Percentiles rank a stretch among this genome's conserved stretches.
Evolutionary conservation across 352 stramenopile species (phyloP).

Genomic region (Halophytophthora batemanensis): DNA sequence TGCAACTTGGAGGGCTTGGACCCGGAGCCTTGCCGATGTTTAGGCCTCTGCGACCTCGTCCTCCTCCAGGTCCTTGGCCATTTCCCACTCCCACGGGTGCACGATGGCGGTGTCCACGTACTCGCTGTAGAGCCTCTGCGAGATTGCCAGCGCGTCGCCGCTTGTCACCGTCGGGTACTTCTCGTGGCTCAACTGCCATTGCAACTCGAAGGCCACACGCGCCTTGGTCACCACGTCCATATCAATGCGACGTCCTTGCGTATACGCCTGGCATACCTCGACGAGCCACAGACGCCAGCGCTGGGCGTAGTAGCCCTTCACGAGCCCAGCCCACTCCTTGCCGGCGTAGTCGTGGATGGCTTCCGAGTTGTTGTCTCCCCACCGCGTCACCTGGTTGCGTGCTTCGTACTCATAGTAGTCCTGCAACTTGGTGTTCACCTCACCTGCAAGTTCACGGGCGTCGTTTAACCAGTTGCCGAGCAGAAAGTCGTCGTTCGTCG

Average conservation of each 20-base stretch:
- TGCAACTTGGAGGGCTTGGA: no score
- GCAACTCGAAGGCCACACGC: constrained; percentile 64
- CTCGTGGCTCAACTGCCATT: constrained; percentile 67
- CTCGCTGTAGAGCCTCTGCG: constrained; percentile 50
- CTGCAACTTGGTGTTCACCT: constrained; percentile 25
- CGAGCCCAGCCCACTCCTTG: constrained; percentile 74
- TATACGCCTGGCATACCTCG: constrained; percentile 68
- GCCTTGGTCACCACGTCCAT: constrained; percentile 38
- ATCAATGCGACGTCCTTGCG: constrained; percentile 52
- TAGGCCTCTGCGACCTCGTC: constrained; percentile 2
- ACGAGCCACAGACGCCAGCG: constrained; percentile 74
- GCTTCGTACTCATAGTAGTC: constrained; percentile 80
- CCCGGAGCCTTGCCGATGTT: constrained; percentile 7
- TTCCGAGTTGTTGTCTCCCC: constrained; percentile 76
- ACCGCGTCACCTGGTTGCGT: constrained; percentile 79
- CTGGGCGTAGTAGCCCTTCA: constrained; percentile 62
- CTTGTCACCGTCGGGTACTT: constrained; percentile 41
- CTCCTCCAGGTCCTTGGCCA: background rate
- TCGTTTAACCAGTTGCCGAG: constrained; percentile 70
- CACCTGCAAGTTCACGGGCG: constrained; percentile 39
- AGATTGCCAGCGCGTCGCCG: constrained; percentile 49
- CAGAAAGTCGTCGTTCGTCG: constrained; percentile 64
- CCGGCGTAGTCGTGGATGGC: constrained; percentile 71
- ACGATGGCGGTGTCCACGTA: constrained; percentile 25
- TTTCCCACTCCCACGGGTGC: constrained; percentile 12